Evolutionary conservation across 352 stramenopile species (phyloP).

Genomic region (Phytophthora fragariaefolia): DNA sequence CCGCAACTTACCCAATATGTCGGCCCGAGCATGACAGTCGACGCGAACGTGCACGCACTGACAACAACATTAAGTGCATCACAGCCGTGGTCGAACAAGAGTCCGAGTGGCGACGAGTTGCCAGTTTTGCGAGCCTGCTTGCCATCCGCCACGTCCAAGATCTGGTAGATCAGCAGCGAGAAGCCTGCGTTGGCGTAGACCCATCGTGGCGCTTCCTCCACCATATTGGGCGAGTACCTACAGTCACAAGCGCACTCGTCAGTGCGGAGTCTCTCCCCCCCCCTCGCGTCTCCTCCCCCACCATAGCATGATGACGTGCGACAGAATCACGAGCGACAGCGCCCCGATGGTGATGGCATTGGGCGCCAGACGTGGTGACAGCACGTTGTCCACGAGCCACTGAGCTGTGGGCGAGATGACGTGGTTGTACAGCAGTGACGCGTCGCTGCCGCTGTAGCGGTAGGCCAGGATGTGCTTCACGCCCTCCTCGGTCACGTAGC

Average conservation of each 20-base stretch:
- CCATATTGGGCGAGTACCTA: slow-evolving; percentile 86
- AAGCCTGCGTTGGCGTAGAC: slow-evolving; percentile 75
- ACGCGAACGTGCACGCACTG: slow-evolving; percentile 84
- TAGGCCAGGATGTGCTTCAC: slow-evolving; percentile 76
- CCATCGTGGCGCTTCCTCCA: slow-evolving; percentile 72
- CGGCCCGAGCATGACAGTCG: slow-evolving; percentile 86
- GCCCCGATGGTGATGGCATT: slow-evolving; percentile 88
- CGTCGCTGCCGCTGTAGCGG: slow-evolving; percentile 88
- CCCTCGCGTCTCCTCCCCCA: slow-evolving; percentile 21
- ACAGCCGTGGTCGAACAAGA: slow-evolving; percentile 89
- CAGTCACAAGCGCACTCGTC: slow-evolving; percentile 44
- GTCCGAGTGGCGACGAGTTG: slow-evolving; percentile 85
- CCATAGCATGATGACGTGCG: slow-evolving; percentile 81
- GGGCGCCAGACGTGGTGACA: slow-evolving; percentile 72
- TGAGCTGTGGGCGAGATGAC: slow-evolving; percentile 79
- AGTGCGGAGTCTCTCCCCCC: background rate
- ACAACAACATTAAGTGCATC: slow-evolving; percentile 87
- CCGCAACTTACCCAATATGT: slow-evolving; percentile 83
- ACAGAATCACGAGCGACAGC: slow-evolving; percentile 71
- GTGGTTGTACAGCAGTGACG: slow-evolving; percentile 86
- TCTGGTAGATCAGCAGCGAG: slow-evolving; percentile 80
- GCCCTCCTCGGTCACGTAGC: slow-evolving; percentile 76
- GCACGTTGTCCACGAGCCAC: slow-evolving; percentile 76
- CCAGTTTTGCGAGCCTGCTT: slow-evolving; percentile 89
- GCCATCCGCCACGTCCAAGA: slow-evolving; percentile 87